Evolutionary conservation across 345 rosid species (phyloP), one percentile per base, ranked within the genome.

Genomic region (Boechera divaricarpa): DNA sequence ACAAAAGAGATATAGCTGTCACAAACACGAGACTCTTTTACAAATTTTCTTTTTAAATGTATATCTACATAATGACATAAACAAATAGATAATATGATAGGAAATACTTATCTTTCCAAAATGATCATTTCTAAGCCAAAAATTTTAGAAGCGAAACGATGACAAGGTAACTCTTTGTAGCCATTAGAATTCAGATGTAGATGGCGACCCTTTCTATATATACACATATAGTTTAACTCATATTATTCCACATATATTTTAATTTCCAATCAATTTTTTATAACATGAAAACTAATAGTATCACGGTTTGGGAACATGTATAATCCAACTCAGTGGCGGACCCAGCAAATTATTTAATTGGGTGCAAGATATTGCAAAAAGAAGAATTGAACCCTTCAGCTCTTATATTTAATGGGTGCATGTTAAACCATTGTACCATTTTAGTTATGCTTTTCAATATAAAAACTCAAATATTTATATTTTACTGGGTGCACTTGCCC

Each of bases 1-100:
- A 77, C 81, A 77, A 77, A 71, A 64, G 52, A 71, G 67, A 49
- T 71, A 71, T 64, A 77, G 81, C 77, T 77, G 81, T 77, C 81
- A 65, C 76, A 65, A 47, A 71, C 81, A 77, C 81, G 81, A 77
- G 72, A 77, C 72, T 57, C 76, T 71, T 56, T 76, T 76, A 61
- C 70, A 39, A 53, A 39, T 0, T 8, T 26, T 49, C 3, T 55
- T 57, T 58, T 57, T 16, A 38, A 55, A 35, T 56, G 15, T 24
- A 42, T 64, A 44, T 66, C 10, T 47, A 55, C 9, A 47, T 45
- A 45, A 45, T 45, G 49, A 15, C 49, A 45, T 57, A 57, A 55
- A 55, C 26, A 53, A 33, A 70, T 57, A 65, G 61, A 57, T 64
- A 47, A 69, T 53, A 77, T 54, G 80, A 54, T 69, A 53, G 61